phyloP scores from a whole-genome alignment of 805 yeast species.

The Metschnikowia kunwiensis region DNA sequence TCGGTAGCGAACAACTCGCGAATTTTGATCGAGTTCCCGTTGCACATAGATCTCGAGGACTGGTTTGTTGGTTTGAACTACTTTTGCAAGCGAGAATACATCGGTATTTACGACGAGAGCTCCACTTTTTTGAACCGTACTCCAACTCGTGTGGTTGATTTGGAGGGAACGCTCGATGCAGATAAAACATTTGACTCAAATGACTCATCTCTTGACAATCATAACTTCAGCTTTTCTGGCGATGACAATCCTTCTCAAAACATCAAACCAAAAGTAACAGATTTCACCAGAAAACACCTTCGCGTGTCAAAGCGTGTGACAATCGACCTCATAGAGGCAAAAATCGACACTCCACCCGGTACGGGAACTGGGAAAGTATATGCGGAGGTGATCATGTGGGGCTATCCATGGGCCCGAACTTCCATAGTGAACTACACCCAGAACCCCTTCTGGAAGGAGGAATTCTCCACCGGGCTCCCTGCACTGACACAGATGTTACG shows the following conservation, averaged over 20 bases:
- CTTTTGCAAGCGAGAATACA: constrained; percentile 58
- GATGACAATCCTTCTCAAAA: neutral
- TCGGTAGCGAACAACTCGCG: constrained; percentile 34
- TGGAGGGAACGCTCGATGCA: constrained; percentile 16
- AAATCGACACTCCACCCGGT: constrained; percentile 33
- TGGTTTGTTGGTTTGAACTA: constrained; percentile 70
- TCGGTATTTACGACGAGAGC: constrained; percentile 25
- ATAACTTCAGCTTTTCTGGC: constrained; percentile 4
- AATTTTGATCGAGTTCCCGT: constrained; percentile 58
- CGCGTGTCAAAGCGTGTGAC: constrained; percentile 53
- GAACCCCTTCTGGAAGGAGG: constrained; percentile 83
- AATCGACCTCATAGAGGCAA: constrained; percentile 65
- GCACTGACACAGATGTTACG: constrained; percentile 51
- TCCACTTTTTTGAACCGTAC: constrained; percentile 9
- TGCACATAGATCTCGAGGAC: constrained; percentile 68
- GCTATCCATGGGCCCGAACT: constrained; percentile 74
- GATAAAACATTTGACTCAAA: constrained; percentile 9
- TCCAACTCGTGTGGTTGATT: constrained; percentile 13
- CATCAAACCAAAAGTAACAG: constrained; percentile 8
- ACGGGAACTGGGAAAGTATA: constrained; percentile 40
- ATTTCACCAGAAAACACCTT: constrained; percentile 33
- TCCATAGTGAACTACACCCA: constrained; percentile 49
- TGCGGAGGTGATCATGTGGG: constrained; percentile 72
- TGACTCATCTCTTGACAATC: neutral
- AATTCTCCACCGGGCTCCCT: constrained; percentile 60